phyloP scores from a whole-genome alignment of 2,329 filamentous ascomycete species.

The Colletotrichum cereale region DNA sequence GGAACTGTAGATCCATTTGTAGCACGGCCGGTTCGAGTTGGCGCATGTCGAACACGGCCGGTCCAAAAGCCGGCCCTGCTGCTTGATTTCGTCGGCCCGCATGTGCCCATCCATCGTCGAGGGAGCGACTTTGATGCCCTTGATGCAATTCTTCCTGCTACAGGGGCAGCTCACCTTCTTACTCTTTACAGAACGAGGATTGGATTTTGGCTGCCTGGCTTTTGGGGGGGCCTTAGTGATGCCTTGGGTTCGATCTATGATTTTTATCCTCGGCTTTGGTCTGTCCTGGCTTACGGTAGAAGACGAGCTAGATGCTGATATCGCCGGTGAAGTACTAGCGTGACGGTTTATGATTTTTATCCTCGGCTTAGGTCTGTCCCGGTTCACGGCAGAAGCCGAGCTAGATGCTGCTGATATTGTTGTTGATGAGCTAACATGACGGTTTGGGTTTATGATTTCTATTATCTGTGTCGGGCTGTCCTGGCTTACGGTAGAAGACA shows the following conservation, averaged over 20 bases:
- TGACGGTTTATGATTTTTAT: too few relatives aligned
- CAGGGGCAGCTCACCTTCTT: not conserved
- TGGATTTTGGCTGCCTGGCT: not conserved
- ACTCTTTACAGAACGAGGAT: not conserved
- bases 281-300: too few relatives aligned
- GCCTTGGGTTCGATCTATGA: accelerated
- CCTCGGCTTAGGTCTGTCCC: too few relatives aligned
- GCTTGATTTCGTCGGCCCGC: not conserved
- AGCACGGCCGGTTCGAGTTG: not conserved
- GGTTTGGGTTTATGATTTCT: too few relatives aligned
- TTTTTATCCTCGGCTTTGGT: too few relatives aligned
- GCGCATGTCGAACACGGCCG: not conserved
- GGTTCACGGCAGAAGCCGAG: too few relatives aligned
- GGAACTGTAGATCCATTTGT: not conserved
- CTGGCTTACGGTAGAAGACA: not conserved
- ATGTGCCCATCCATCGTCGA: not conserved
- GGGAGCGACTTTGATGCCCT: not conserved
- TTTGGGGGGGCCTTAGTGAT: too few relatives aligned
- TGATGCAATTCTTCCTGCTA: not conserved
- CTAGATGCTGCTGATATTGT: too few relatives aligned
- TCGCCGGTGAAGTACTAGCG: too few relatives aligned
- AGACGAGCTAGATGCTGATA: too few relatives aligned
- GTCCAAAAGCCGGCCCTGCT: not conserved
- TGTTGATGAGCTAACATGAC: too few relatives aligned
- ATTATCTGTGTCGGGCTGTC: too few relatives aligned